These are phyloP conservation scores for Achlya hypogyna DNA, from an alignment of 352 stramenopile genomes.

Conservation along the genomic window DNA sequence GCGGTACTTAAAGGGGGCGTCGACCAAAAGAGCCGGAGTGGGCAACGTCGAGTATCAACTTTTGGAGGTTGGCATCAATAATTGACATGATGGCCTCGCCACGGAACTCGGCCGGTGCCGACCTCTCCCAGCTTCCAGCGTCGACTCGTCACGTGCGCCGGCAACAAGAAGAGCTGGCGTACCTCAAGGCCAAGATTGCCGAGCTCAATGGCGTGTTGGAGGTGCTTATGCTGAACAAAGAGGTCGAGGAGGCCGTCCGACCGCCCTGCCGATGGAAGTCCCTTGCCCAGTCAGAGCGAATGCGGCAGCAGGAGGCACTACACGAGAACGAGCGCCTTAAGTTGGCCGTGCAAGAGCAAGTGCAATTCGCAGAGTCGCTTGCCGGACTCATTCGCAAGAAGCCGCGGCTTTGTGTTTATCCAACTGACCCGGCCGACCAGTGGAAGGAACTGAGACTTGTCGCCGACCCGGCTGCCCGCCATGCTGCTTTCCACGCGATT, in stretches of 20 bases:
- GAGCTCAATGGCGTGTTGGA: neutral
- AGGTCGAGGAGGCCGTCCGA: neutral
- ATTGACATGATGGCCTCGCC: no score
- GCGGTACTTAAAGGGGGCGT: no score
- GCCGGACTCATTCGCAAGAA: neutral
- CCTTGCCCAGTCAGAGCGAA: neutral
- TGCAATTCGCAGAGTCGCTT: neutral
- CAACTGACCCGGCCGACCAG: neutral
- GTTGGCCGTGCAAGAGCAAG: neutral
- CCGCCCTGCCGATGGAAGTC: neutral
- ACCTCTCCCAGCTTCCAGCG: neutral
- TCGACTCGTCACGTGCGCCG: neutral
- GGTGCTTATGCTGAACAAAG: neutral
- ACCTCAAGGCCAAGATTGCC: neutral
- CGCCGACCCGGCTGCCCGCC: neutral
- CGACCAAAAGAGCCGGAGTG: no score
- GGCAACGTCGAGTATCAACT: no score
- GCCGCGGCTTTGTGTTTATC: slow-evolving; percentile 3
- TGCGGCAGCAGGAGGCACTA: neutral
- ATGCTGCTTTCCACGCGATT: neutral
- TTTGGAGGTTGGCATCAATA: no score
- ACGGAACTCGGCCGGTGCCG: no score
- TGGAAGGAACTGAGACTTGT: neutral
- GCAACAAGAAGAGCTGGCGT: slow-evolving; percentile 6
- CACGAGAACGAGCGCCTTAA: slow-evolving; percentile 6